Percentiles rank a stretch among this genome's conserved stretches.
These are phyloP conservation scores for Tolypocladium guangdongense DNA, from an alignment of 2,329 filamentous ascomycete genomes.

Conservation along the genomic window DNA sequence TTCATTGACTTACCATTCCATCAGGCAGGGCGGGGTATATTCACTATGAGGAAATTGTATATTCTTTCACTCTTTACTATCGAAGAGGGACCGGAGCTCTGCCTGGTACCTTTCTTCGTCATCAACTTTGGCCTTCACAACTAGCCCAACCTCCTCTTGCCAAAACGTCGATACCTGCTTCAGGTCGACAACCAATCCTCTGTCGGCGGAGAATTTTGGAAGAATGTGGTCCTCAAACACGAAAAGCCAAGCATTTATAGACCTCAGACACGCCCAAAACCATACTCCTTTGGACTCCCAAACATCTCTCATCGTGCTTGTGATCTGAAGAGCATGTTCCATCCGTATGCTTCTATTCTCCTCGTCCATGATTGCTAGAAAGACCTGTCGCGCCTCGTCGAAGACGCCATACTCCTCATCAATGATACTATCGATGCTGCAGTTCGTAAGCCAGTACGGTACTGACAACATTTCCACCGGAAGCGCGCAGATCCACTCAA, in stretches of 20 bases:
- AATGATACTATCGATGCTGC: conserved; percentile 9
- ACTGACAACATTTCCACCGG: conserved; percentile 19
- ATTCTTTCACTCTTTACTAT: neutral
- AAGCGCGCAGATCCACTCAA: conserved; percentile 21
- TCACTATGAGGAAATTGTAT: no score
- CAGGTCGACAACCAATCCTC: conserved; percentile 4
- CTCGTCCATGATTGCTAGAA: conserved; percentile 8
- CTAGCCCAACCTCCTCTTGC: conserved; percentile 1
- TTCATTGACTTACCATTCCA: neutral
- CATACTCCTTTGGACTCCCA: conserved; percentile 12
- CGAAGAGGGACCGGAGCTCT: conserved; percentile 4
- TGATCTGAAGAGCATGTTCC: conserved; percentile 7
- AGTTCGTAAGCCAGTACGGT: conserved; percentile 20
- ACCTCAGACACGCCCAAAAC: conserved; percentile 11
- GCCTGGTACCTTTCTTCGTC: conserved; percentile 8
- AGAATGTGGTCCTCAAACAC: conserved; percentile 10
- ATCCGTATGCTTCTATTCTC: conserved; percentile 1
- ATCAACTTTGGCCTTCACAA: conserved; percentile 7
- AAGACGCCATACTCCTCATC: conserved; percentile 6
- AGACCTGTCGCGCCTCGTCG: conserved; percentile 5
- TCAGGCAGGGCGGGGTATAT: no score
- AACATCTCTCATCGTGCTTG: conserved; percentile 4
- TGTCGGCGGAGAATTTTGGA: conserved; percentile 6
- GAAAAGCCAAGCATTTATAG: conserved; percentile 10
- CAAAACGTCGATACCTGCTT: conserved; percentile 8